Percentiles rank a stretch among this genome's conserved stretches.
phyloP scores from a whole-genome alignment of 1,284 basidiomycete species.

The Athelia sp. region DNA sequence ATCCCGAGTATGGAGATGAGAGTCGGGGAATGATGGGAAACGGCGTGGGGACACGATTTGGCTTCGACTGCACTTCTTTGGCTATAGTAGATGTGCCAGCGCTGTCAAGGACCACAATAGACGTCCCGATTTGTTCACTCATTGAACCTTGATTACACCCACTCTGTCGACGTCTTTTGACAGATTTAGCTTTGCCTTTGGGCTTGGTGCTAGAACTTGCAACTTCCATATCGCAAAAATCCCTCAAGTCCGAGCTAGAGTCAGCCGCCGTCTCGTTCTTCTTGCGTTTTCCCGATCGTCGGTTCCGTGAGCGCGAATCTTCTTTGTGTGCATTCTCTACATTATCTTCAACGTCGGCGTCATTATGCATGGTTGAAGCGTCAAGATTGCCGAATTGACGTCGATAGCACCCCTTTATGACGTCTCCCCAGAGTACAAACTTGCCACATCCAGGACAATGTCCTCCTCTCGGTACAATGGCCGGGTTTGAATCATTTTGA shows the following conservation, averaged over 20 bases:
- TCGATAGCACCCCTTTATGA: conserved; percentile 66
- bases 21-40: too few relatives aligned
- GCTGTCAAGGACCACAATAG: too few relatives aligned
- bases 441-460: conserved; percentile 50
- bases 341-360: conserved; percentile 16
- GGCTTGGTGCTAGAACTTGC: conserved; percentile 21
- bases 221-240: conserved; percentile 28
- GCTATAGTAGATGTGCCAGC: too few relatives aligned
- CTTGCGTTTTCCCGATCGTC: conserved; percentile 3
- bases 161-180: too few relatives aligned
- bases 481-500: conserved; percentile 15
- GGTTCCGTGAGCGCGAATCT: conserved; percentile 12
- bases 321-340: conserved; percentile 21
- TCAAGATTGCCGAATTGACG: conserved; percentile 31
- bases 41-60: too few relatives aligned
- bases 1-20: too few relatives aligned
- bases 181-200: background rate
- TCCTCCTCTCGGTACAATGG: conserved; percentile 63
- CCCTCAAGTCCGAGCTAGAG: conserved; percentile 12
- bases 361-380: conserved; percentile 19
- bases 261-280: background rate
- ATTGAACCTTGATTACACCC: too few relatives aligned
- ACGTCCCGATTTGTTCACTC: too few relatives aligned
- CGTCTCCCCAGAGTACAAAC: conserved; percentile 68
- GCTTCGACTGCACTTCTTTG: too few relatives aligned